phyloP scores from a whole-genome alignment of 2,329 filamentous ascomycete species.

The Chaetomiaceae sp. region DNA sequence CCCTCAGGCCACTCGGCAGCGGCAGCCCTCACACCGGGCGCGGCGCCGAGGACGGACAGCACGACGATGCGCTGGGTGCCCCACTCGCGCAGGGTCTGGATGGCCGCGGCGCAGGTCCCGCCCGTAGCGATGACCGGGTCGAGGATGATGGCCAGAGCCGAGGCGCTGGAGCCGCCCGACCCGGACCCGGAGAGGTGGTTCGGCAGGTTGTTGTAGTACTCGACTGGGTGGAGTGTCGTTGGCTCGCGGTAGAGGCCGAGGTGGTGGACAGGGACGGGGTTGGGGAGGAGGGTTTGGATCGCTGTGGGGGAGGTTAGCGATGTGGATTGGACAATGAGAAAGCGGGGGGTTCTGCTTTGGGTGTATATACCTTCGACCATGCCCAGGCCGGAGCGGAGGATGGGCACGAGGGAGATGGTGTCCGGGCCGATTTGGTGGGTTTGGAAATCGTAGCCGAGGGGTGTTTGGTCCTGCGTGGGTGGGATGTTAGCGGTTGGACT shows the following conservation, averaged over 20 bases:
- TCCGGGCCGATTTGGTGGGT: constrained; percentile 58
- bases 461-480: constrained; percentile 61
- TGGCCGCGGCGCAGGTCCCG: constrained; percentile 81
- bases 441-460: constrained; percentile 71
- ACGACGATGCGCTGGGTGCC: constrained; percentile 79
- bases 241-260: constrained; percentile 92
- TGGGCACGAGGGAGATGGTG: constrained; percentile 77
- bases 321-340: background rate
- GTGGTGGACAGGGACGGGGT: constrained; percentile 79
- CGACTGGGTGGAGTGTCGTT: constrained; percentile 78
- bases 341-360: no score
- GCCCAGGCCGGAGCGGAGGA: constrained; percentile 83
- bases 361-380: constrained; percentile 70
- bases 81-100: constrained; percentile 86
- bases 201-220: constrained; percentile 97
- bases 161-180: constrained; percentile 32
- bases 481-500: constrained; percentile 1
- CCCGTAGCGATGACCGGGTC: constrained; percentile 94
- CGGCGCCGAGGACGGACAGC: constrained; percentile 68
- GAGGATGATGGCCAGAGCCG: constrained; percentile 70
- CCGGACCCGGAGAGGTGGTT: constrained; percentile 51
- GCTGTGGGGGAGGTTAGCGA: constrained; percentile 41
- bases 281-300: constrained; percentile 75
- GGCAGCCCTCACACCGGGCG: constrained; percentile 64
- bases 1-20: constrained; percentile 73